phyloP scores from a whole-genome alignment of 108 stramenopile genomes.

The Chaetoceros tenuissimus region DNA sequence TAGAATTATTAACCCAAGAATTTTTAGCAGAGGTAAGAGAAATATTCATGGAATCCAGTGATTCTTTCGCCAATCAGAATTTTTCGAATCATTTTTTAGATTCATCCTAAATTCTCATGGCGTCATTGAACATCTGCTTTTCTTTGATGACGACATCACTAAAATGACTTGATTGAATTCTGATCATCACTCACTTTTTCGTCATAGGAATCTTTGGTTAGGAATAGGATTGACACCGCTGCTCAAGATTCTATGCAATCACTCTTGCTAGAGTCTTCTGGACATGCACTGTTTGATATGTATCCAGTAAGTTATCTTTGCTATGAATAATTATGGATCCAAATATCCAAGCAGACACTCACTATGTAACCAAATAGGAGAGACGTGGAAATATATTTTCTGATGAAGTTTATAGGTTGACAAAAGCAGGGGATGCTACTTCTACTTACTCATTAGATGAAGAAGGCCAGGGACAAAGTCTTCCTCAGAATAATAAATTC shows the following conservation, averaged over 20 bases:
- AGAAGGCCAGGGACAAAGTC: conserved; percentile 5
- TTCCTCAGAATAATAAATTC: conserved; percentile 75
- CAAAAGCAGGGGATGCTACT: conserved; percentile 67
- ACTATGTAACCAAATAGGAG: no score
- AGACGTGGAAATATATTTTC: conserved; percentile 75
- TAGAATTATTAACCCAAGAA: conserved; percentile 57
- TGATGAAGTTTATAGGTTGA: conserved; percentile 78
- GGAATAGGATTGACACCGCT: conserved; percentile 40
- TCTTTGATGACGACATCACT: no score
- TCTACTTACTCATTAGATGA: conserved; percentile 20
- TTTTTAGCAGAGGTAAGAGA: conserved; percentile 69
- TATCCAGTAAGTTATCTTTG: conserved; percentile 48
- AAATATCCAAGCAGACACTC: no score
- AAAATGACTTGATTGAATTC: no score
- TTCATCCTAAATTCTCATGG: neutral
- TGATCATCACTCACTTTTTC: no score
- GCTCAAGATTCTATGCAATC: conserved; percentile 6
- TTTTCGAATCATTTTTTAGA: conserved; percentile 1
- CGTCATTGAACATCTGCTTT: neutral
- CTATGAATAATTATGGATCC: no score
- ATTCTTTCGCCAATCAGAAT: no score
- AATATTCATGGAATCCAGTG: no score
- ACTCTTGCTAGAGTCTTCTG: conserved; percentile 45
- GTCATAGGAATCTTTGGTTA: conserved; percentile 74
- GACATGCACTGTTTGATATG: conserved; percentile 67